Percentiles rank a stretch among this genome's conserved stretches.
Evolutionary conservation across 768 basidiomycete species (phyloP).

Genomic region (Mycena rosella): DNA sequence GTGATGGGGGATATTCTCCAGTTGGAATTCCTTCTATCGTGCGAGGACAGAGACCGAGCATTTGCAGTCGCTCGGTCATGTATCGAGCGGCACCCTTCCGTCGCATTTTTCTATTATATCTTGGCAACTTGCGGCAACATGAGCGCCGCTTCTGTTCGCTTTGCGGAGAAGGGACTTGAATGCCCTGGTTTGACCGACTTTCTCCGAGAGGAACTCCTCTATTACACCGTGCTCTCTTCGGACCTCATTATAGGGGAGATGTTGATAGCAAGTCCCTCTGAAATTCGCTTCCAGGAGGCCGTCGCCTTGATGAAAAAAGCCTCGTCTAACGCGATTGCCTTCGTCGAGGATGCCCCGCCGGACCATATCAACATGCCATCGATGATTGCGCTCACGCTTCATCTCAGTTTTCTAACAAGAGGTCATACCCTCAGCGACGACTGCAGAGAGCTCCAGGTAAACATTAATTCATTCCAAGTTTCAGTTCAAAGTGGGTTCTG

Average conservation of each 20-base stretch:
- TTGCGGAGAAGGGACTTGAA: slow-evolving; percentile 7
- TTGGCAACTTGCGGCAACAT: background rate
- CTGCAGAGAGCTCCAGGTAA: slow-evolving; percentile 5
- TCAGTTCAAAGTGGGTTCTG: background rate
- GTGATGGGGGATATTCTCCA: background rate
- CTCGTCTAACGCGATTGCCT: background rate
- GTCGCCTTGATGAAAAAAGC: background rate
- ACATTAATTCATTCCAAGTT: background rate
- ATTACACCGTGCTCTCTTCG: background rate
- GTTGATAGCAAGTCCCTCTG: background rate
- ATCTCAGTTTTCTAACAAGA: background rate
- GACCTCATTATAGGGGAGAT: background rate
- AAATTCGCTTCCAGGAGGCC: slow-evolving; percentile 1
- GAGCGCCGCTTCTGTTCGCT: background rate
- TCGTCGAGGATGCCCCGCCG: background rate
- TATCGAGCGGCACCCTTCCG: slow-evolving; percentile 8
- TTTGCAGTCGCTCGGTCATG: background rate
- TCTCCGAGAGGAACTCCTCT: slow-evolving; percentile 2
- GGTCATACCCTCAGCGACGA: slow-evolving; percentile 1
- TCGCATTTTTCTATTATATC: slow-evolving; percentile 14
- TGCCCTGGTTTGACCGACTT: slow-evolving; percentile 4
- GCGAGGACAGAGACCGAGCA: background rate
- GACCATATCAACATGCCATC: background rate
- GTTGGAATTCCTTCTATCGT: background rate
- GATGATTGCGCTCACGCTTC: slow-evolving; percentile 7